phyloP scores from a whole-genome alignment of 2,329 filamentous ascomycete genomes.

The Calonectria henricotiae region DNA sequence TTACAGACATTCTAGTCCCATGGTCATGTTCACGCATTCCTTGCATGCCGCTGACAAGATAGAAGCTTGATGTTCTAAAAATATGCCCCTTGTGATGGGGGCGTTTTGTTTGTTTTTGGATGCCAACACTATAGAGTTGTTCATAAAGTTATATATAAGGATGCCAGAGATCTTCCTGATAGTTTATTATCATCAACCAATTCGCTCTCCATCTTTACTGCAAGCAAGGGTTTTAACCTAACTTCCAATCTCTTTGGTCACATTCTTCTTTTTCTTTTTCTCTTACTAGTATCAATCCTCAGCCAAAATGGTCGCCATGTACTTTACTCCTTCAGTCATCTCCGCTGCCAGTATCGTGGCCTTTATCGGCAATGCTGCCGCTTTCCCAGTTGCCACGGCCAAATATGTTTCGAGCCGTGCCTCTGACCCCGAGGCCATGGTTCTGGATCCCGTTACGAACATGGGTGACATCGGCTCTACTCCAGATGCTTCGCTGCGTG shows the following conservation, averaged over 20 bases:
- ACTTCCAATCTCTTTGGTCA: background rate
- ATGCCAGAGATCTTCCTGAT: background rate
- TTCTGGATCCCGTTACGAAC: background rate
- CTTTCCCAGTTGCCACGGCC: background rate
- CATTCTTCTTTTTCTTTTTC: background rate
- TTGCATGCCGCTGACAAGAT: background rate
- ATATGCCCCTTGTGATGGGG: background rate
- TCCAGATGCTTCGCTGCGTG: background rate
- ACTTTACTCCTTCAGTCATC: background rate
- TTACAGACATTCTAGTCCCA: background rate
- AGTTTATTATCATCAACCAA: background rate
- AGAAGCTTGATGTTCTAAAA: background rate
- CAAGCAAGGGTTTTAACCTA: background rate
- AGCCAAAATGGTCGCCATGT: background rate
- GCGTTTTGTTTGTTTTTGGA: background rate
- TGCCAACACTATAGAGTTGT: background rate
- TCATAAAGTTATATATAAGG: background rate
- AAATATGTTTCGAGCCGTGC: background rate
- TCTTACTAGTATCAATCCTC: background rate
- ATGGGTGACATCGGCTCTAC: background rate
- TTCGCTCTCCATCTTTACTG: background rate
- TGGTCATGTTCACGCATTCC: background rate
- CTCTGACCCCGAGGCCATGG: background rate
- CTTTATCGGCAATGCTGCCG: background rate
- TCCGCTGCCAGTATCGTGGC: constrained; percentile 1